Conservation (phyloP, 176 grass and related monocot genomes). For the Aegilops sharonensis region DNA sequence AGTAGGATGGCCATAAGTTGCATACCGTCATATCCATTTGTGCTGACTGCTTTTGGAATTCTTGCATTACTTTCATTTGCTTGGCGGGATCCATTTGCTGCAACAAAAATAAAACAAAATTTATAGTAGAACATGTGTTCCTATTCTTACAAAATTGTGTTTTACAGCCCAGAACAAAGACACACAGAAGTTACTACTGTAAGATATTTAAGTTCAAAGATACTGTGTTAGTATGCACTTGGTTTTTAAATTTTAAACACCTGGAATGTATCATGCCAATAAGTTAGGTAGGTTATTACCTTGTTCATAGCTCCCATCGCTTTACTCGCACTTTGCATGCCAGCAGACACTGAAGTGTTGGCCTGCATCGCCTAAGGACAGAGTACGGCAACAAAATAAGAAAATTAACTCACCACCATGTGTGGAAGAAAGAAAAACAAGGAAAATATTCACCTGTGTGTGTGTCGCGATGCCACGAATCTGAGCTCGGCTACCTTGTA, state of each 20-base stretch:
- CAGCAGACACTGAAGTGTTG: conserved; percentile 83
- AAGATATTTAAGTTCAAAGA: conserved; percentile 15
- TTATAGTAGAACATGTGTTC: conserved; percentile 4
- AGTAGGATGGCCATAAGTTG: conserved; percentile 1
- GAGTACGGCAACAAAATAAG: conserved; percentile 1
- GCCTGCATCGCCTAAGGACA: conserved; percentile 80
- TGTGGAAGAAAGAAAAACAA: conserved; percentile 21
- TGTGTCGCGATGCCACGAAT: conserved; percentile 85
- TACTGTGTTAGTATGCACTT: not conserved
- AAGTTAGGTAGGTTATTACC: conserved; percentile 43
- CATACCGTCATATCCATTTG: conserved; percentile 88
- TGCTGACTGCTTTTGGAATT: conserved; percentile 94
- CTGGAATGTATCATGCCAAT: not conserved
- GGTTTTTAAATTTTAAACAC: not conserved
- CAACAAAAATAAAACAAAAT: conserved; percentile 23
- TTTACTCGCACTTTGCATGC: conserved; percentile 86
- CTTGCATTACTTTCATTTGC: conserved; percentile 94
- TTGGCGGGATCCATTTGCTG: conserved; percentile 96
- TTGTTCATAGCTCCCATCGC: conserved; percentile 93
- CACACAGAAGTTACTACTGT: not conserved
- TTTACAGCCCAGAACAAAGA: not conserved
- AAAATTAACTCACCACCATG: not conserved
- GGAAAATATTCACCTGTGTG: conserved; percentile 64
- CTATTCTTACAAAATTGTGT: not conserved
- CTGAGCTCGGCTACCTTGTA: conserved; percentile 91